A percentile compares a stretch with the other conserved stretches of the same genome.
Evolutionary conservation across 2,329 filamentous ascomycete genomes (phyloP).

Genomic region (Colletotrichum tamarilloi): DNA sequence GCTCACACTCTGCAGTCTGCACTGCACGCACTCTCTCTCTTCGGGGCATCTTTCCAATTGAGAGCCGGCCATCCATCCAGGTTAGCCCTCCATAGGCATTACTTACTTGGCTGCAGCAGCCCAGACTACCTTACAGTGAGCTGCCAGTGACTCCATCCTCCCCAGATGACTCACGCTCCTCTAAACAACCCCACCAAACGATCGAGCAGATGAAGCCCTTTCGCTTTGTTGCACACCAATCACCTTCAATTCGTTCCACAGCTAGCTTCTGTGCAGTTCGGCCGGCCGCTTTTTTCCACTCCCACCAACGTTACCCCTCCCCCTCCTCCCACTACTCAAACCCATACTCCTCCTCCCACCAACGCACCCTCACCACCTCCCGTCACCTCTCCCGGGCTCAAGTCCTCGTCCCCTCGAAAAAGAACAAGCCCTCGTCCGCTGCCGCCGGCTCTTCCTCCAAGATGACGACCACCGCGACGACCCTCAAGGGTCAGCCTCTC

Average conservation of each 20-base stretch:
- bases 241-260: conserved; percentile 36
- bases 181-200: conserved; percentile 29
- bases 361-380: conserved; percentile 31
- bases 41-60: background rate
- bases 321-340: conserved; percentile 19
- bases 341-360: conserved; percentile 1
- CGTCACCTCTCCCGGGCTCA: conserved; percentile 28
- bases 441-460: conserved; percentile 33
- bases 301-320: conserved; percentile 32
- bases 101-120: background rate
- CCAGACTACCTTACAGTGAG: background rate
- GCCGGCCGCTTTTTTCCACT: conserved; percentile 35
- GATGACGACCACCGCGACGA: conserved; percentile 72
- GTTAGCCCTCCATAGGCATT: background rate
- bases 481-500: conserved; percentile 89
- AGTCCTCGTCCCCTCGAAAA: conserved; percentile 31
- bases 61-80: background rate
- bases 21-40: background rate
- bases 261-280: conserved; percentile 37
- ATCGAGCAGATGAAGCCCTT: conserved; percentile 36
- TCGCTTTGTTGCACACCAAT: conserved; percentile 31
- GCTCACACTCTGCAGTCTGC: background rate
- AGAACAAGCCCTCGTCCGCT: conserved; percentile 6
- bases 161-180: conserved; percentile 36
- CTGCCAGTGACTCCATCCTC: background rate